phyloP scores from a whole-genome alignment of 2,329 filamentous ascomycete genomes.

The Pezicula radicicola region DNA sequence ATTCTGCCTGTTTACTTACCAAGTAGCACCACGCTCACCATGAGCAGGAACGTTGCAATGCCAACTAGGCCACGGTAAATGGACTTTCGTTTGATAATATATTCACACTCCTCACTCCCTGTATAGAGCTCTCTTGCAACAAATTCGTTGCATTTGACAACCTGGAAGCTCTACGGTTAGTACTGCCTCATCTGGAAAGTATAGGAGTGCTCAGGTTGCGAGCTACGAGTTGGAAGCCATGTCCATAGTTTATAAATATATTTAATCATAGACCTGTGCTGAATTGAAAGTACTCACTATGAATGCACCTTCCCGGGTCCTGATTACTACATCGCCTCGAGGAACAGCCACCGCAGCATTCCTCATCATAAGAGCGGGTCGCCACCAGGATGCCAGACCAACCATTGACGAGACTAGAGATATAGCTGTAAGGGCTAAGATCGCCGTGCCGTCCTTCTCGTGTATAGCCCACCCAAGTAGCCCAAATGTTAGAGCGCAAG shows the following conservation, averaged over 20 bases:
- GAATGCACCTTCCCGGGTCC: conserved; percentile 58
- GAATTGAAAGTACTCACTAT: conserved; percentile 32
- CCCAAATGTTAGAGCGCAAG: conserved; percentile 44
- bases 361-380: conserved; percentile 50
- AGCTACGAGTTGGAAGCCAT: no score
- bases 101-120: conserved; percentile 57
- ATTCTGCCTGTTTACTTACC: conserved; percentile 29
- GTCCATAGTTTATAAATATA: no score
- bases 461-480: conserved; percentile 41
- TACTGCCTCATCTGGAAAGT: no score
- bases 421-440: conserved; percentile 48
- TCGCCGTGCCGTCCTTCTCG: conserved; percentile 47
- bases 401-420: conserved; percentile 50
- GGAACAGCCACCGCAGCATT: conserved; percentile 43
- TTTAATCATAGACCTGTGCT: no score
- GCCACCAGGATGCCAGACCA: conserved; percentile 57
- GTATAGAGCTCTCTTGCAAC: conserved; percentile 61
- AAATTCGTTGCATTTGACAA: conserved; percentile 52
- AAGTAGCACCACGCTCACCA: conserved; percentile 58
- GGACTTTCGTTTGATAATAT: conserved; percentile 41
- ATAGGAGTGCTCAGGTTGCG: no score
- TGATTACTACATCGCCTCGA: conserved; percentile 56
- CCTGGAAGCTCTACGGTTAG: no score
- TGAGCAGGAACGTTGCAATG: conserved; percentile 55
- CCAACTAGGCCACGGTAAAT: conserved; percentile 52